These are phyloP conservation scores for Colletotrichum acutatum DNA, from an alignment of 2,329 filamentous ascomycete species.

Conservation along the genomic window DNA sequence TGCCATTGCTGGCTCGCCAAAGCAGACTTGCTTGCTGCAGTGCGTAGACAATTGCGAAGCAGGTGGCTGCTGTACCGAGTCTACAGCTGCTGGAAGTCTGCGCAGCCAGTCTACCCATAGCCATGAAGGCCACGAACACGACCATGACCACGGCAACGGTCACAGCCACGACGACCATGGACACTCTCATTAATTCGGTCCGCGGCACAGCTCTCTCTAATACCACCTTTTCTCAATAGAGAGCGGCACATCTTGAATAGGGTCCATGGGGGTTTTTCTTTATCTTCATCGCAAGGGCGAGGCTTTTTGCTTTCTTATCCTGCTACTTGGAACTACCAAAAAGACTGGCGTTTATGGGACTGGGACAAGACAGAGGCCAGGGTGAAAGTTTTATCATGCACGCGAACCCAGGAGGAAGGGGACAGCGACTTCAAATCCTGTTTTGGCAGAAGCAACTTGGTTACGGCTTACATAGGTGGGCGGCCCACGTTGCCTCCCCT, in stretches of 20 bases:
- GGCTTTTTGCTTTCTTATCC: constrained; percentile 4
- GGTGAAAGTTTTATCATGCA: constrained; percentile 1
- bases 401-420: not conserved
- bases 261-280: not conserved
- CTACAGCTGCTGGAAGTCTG: constrained; percentile 45
- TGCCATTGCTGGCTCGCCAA: constrained; percentile 39
- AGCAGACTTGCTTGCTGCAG: constrained; percentile 60
- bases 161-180: constrained; percentile 6
- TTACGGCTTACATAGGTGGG: not conserved
- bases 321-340: constrained; percentile 6
- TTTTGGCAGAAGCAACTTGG: not conserved
- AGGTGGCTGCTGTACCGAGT: constrained; percentile 55
- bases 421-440: not conserved
- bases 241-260: constrained; percentile 4
- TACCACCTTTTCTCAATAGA: not conserved
- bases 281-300: not conserved
- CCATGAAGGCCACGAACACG: constrained; percentile 42
- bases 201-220: not conserved
- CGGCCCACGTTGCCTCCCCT: not conserved
- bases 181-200: constrained; percentile 21
- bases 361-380: constrained; percentile 9
- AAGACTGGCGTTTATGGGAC: constrained; percentile 25
- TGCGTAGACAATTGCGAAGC: constrained; percentile 61
- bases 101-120: constrained; percentile 45
- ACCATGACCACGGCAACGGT: constrained; percentile 9